Evolutionary conservation across 2,329 filamentous ascomycete genomes (phyloP), one percentile per base, ranked within the genome.

Genomic region (Fusarium robinianum): DNA sequence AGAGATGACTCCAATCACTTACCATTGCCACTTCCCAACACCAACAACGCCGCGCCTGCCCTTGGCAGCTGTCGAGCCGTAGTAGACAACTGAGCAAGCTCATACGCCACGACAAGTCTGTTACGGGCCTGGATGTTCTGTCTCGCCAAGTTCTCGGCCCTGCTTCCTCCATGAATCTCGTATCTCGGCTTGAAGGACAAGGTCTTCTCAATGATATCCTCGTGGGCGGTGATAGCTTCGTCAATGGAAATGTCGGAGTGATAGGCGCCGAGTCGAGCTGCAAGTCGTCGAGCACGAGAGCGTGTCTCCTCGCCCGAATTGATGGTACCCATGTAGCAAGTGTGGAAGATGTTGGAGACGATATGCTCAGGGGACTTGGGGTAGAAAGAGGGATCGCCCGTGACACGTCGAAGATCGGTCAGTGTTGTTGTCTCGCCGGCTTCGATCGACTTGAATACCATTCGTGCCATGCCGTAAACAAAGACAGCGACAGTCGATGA

Each of bases 231-330:
- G 6, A 41, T 14, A 5, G 30, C 21, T 10, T 36, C 80, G 21
- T 75, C 61, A 16, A 80, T 68, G 63, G 62, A 3, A 59, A 62
- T 6, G 57, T 58, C 70, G 4, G 76, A 81, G 4, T 78, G 40
- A 16, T 43, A 43, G 3, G 31, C 25, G 6, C 40, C 40, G 11
- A 43, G n/a, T n/a, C n/a, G n/a, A n/a, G n/a, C n/a, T n/a, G n/a
- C n/a, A n/a, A n/a, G n/a, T n/a, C n/a, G n/a, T n/a, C n/a, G n/a
- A n/a, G n/a, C n/a, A n/a, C n/a, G n/a, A n/a, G 70, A 71, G 8
- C 82, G 67, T 1, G 83, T 85, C 47, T 84, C 80, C 17, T 72
- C 67, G 8, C 75, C 78, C 1, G 75, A 80, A 59, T 85, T 80
- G 46, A 75, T 67, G 0, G 77, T 84, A 15, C 80, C 83, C 79